Evolutionary conservation across 371 early-diverging fungal species (phyloP).

Genomic region (Circinella umbellata): DNA sequence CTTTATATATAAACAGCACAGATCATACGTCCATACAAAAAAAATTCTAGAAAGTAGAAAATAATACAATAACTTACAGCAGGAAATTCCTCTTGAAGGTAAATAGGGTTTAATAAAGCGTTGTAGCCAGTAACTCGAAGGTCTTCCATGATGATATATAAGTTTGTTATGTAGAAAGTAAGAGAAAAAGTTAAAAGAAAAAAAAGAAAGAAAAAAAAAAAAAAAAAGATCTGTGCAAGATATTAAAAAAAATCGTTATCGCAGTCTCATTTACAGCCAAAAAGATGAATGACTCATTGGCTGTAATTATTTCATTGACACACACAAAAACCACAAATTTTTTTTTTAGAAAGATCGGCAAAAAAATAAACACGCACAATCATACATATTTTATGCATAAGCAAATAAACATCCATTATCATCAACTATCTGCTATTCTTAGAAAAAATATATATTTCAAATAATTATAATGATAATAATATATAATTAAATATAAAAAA

Average conservation of each 20-base stretch:
- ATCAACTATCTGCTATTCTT: too few relatives aligned
- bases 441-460: background rate
- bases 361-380: too few relatives aligned
- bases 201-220: conserved; percentile 1
- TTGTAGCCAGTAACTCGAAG: conserved; percentile 67
- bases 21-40: too few relatives aligned
- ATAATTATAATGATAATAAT: too few relatives aligned
- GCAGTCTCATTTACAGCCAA: background rate
- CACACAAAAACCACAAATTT: too few relatives aligned
- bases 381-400: too few relatives aligned
- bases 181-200: background rate
- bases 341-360: too few relatives aligned
- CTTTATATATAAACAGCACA: too few relatives aligned
- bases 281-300: background rate
- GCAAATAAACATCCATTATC: too few relatives aligned
- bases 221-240: conserved; percentile 3
- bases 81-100: conserved; percentile 65
- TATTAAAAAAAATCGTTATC: background rate
- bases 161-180: background rate
- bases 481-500: background rate
- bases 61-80: conserved; percentile 41
- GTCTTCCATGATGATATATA: conserved; percentile 56
- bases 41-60: background rate
- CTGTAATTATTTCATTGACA: too few relatives aligned
- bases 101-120: conserved; percentile 63